Evolutionary conservation across 2,329 filamentous ascomycete species (phyloP).

Genomic region (Fusarium zealandicum): DNA sequence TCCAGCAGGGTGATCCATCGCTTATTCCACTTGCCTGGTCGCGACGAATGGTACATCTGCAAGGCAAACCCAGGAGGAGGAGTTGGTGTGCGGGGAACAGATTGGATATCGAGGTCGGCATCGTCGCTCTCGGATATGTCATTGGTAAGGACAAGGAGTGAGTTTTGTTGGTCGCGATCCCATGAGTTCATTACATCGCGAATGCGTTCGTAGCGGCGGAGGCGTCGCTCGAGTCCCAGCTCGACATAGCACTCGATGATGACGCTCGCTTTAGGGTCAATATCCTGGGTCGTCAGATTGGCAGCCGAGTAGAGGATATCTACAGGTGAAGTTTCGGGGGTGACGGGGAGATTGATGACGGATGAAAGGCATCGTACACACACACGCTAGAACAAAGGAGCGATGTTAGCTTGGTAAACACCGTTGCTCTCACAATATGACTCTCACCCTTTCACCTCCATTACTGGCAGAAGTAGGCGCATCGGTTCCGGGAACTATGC

Average conservation of each 20-base stretch:
- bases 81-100: constrained; percentile 64
- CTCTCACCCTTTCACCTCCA: constrained; percentile 74
- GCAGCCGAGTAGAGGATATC: constrained; percentile 76
- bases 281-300: constrained; percentile 66
- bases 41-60: constrained; percentile 80
- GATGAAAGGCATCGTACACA: constrained; percentile 75
- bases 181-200: constrained; percentile 92
- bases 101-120: constrained; percentile 68
- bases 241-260: constrained; percentile 78
- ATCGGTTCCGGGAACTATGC: constrained; percentile 65
- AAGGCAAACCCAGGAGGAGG: constrained; percentile 72
- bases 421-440: not conserved
- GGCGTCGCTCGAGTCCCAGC: constrained; percentile 79
- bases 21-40: constrained; percentile 87
- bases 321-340: constrained; percentile 73
- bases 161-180: constrained; percentile 82
- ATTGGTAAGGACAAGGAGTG: constrained; percentile 70
- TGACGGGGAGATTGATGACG: constrained; percentile 75
- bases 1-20: constrained; percentile 76
- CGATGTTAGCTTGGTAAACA: constrained; percentile 12
- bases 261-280: constrained; percentile 72
- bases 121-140: constrained; percentile 62
- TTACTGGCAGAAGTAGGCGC: constrained; percentile 84
- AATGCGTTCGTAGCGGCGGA: constrained; percentile 86
- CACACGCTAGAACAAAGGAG: constrained; percentile 64